Evolutionary conservation across 495 filamentous ascomycete genomes (phyloP).

Genomic region (Podospora pseudopauciseta): DNA sequence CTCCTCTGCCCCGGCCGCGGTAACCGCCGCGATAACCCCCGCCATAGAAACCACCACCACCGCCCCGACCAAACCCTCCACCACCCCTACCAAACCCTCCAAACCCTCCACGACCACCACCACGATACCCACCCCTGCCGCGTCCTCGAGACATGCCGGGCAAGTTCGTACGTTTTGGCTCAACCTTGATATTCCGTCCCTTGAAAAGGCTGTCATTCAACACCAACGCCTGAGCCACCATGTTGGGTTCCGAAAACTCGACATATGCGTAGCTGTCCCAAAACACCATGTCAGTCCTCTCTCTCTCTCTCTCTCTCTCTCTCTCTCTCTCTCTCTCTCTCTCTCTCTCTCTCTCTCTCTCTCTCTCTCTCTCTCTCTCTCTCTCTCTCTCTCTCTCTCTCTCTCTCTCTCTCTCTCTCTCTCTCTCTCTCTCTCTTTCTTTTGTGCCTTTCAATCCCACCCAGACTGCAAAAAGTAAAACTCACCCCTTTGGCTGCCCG

Average conservation of each 20-base stretch:
- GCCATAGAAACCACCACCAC: constrained; percentile 55
- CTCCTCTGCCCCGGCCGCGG: constrained; percentile 74
- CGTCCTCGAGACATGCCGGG: constrained; percentile 86
- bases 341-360: too few relatives aligned
- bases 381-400: too few relatives aligned
- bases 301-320: background rate
- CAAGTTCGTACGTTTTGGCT: constrained; percentile 95
- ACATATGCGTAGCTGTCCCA: constrained; percentile 89
- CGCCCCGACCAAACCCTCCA: background rate
- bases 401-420: too few relatives aligned
- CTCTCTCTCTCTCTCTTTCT: too few relatives aligned
- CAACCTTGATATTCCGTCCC: constrained; percentile 92
- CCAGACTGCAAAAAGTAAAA: constrained; percentile 14
- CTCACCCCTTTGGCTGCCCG: constrained; percentile 96
- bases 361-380: too few relatives aligned
- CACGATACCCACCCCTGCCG: constrained; percentile 61
- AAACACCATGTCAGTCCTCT: background rate
- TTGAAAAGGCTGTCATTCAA: constrained; percentile 97
- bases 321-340: too few relatives aligned
- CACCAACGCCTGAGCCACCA: constrained; percentile 89
- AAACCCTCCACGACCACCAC: constrained; percentile 48
- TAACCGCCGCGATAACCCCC: constrained; percentile 81
- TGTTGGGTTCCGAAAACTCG: constrained; percentile 91
- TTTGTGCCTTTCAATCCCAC: background rate
- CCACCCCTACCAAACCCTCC: background rate